Evolutionary conservation across 225 moss, liverwort and hornwort genomes (phyloP).

Genomic region (Bryoerythrophyllum caledonicum): DNA sequence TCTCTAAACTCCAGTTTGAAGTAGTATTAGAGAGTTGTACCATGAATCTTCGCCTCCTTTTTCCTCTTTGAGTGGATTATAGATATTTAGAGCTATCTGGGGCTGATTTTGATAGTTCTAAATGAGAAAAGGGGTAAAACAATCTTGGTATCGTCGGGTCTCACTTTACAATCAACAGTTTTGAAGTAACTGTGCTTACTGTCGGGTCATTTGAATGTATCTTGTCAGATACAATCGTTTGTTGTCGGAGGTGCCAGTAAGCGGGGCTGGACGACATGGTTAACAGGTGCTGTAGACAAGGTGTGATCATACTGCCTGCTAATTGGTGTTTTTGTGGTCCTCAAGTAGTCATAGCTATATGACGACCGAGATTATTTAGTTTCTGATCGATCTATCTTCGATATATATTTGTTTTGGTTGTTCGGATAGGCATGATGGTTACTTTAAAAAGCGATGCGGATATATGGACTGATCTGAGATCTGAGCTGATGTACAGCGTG

Average conservation of each 20-base stretch:
- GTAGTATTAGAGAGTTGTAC: too few species aligned
- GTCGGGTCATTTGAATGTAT: background rate
- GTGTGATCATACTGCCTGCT: constrained; percentile 29
- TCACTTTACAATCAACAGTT: too few species aligned
- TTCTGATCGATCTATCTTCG: background rate
- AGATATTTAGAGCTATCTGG: too few species aligned
- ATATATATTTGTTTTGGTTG: background rate
- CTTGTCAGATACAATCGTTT: constrained; percentile 64
- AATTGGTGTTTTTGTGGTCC: background rate
- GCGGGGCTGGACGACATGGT: constrained; percentile 94
- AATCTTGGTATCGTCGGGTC: too few species aligned
- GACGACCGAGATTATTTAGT: background rate
- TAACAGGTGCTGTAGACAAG: constrained; percentile 78
- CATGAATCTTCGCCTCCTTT: too few species aligned
- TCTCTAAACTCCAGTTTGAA: too few species aligned
- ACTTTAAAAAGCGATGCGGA: background rate
- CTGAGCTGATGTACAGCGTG: constrained; percentile 58
- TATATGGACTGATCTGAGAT: background rate
- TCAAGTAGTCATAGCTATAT: background rate
- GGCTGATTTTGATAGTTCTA: too few species aligned
- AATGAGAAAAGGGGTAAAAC: too few species aligned
- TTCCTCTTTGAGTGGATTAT: too few species aligned
- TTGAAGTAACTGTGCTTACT: constrained; percentile 2
- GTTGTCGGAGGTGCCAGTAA: constrained; percentile 90
- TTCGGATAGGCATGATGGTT: background rate